These are phyloP conservation scores for Suillus fuscotomentosus DNA, from an alignment of 768 basidiomycete genomes.

Conservation along the genomic window DNA sequence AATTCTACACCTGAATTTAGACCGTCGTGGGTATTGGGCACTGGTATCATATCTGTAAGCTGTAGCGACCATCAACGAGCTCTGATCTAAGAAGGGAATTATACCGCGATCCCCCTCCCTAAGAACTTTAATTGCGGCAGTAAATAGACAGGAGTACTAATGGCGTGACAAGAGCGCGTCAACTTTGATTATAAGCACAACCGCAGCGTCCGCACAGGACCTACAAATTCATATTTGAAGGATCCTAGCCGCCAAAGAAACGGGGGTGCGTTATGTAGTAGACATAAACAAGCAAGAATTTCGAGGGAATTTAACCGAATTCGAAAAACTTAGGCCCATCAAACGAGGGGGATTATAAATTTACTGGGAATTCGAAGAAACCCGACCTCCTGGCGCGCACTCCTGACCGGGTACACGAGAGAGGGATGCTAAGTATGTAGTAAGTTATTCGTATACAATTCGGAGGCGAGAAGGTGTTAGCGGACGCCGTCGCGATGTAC, in stretches of 20 bases:
- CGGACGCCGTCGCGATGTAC: neutral
- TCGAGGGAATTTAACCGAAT: neutral
- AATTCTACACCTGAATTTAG: neutral
- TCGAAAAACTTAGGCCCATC: neutral
- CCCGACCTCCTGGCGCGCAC: neutral
- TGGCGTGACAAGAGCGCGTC: neutral
- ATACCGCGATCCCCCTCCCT: slow-evolving; percentile 12
- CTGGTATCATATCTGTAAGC: neutral
- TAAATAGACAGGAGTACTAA: neutral
- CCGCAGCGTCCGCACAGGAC: too few species aligned
- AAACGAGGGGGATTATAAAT: neutral
- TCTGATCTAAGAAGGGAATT: neutral
- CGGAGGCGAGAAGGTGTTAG: neutral
- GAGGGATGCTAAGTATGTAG: neutral
- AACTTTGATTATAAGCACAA: neutral
- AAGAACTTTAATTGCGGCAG: slow-evolving; percentile 5
- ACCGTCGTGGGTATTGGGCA: neutral
- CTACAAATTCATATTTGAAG: too few species aligned
- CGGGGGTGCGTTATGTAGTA: too few species aligned
- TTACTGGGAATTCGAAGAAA: neutral
- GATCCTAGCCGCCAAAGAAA: too few species aligned
- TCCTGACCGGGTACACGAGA: neutral
- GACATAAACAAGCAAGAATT: too few species aligned
- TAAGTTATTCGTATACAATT: neutral
- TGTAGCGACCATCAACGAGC: neutral